Percentiles rank a stretch among this genome's conserved stretches.
These are phyloP conservation scores for Ogataea methanolica DNA, from an alignment of 805 yeast species.

Conservation along the genomic window DNA sequence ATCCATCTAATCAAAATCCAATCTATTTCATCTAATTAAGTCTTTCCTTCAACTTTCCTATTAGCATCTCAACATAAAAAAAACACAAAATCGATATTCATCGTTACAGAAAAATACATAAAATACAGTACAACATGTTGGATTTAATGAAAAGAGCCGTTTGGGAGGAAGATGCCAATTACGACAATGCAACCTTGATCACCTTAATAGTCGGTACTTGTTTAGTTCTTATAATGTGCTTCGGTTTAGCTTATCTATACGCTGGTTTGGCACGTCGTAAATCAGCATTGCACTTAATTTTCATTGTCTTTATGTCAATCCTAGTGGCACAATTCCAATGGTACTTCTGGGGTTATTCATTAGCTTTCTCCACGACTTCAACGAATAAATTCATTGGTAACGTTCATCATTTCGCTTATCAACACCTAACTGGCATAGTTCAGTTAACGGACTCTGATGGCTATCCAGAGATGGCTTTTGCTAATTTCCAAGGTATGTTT, in stretches of 20 bases:
- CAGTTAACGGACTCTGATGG: slow-evolving; percentile 24
- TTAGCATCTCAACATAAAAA: too few relatives aligned
- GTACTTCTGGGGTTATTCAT: slow-evolving; percentile 98
- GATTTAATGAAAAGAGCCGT: slow-evolving; percentile 16
- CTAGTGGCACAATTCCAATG: slow-evolving; percentile 69
- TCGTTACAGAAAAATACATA: background rate
- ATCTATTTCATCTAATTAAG: too few relatives aligned
- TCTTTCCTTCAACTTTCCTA: too few relatives aligned
- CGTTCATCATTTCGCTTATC: slow-evolving; percentile 75
- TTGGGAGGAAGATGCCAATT: slow-evolving; percentile 23
- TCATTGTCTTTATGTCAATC: slow-evolving; percentile 72
- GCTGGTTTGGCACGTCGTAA: slow-evolving; percentile 89
- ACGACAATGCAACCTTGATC: slow-evolving; percentile 43
- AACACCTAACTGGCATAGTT: slow-evolving; percentile 51
- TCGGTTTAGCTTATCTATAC: slow-evolving; percentile 89
- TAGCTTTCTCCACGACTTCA: slow-evolving; percentile 80
- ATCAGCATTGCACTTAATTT: slow-evolving; percentile 81
- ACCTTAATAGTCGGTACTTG: slow-evolving; percentile 60
- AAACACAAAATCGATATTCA: background rate
- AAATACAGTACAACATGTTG: slow-evolving; percentile 1
- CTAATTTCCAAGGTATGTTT: slow-evolving; percentile 88
- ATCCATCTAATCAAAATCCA: too few relatives aligned
- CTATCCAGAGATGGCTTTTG: slow-evolving; percentile 82
- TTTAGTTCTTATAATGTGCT: slow-evolving; percentile 85
- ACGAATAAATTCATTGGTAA: slow-evolving; percentile 86